Evolutionary conservation across 371 early-diverging fungal species (phyloP), one percentile per base, ranked within the genome.

Genomic region (Pancytospora philotis): DNA sequence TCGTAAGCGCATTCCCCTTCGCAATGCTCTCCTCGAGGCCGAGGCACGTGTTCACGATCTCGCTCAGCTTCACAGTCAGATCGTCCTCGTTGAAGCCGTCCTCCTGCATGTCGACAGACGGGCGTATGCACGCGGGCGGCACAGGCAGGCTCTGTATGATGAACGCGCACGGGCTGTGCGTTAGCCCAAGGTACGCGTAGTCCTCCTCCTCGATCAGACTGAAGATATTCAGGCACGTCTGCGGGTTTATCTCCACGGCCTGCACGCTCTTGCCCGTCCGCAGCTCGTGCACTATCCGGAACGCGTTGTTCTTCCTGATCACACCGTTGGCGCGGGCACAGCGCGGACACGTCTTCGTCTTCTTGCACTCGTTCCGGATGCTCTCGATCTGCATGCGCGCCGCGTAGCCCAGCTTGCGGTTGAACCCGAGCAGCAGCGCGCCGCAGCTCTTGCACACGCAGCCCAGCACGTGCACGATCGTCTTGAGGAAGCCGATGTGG

Each of bases 81-180:
- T 98, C 97, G 79, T 98, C 99, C 83, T 98, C 94, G 49, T 81
- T 78, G 52, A 89, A 83, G 64, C 89, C 86, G 0, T 87, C 85
- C 55, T 93, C 95, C 55, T 93, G 93, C 87, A 93, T 87, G 69
- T 86, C 85, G 79, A 97, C 91, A 72, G 92, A 90, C n/a, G 99
- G 99, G 45, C 99, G 88, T 13, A 97, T 96, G 37, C 91, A 85
- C 74, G 94, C 92, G 3, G 99, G 99, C 28, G 96, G 93, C 1
- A 95, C 95, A 4, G 95, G 90, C 58, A 98, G n/a, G 82, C 1
- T 88, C 87, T 1, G 90, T 88, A 50, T 93, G 83, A 64, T 92
- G 84, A 90, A 97, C 90, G 93, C 95, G 94, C 77, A 96, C 98
- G 3, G 98, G 99, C 30, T 95, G 86, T 87, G 84, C 65, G 88